Base-by-base conservation (phyloP, 495 filamentous ascomycete species). In the Penicillium arizonense region DNA sequence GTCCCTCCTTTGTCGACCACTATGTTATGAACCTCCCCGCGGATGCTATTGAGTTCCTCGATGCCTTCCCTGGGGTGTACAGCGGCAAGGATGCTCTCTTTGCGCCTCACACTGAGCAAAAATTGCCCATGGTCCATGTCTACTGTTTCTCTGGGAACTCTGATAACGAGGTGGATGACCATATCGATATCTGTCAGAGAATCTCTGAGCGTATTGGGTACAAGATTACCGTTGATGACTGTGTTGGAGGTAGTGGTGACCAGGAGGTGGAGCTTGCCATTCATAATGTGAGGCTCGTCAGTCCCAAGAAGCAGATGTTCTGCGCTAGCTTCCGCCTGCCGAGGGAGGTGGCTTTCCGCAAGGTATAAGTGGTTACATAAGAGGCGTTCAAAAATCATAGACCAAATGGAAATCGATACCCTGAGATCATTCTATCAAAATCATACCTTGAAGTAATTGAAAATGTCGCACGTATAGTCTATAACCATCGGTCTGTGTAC, bases 11-110 rank as follows among this genome's bases (percentile, higher is more conserved):
- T 21, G 90, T 97, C 66, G 77, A 82, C 24, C 94, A 98, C 75
- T 97, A 90, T 65, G 86, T 97, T 47, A 95, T 98, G 87, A 98
- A 98, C 69, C 89, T 98, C 4, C 94, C 94, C 8, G 95, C 91
- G 5, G 84, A 80, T 3, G 94, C 94, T 1, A 83, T 91, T 53
- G 81, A 83, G 50, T 98, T 98, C 70, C 76, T 98, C 5, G 82
- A 85, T n/a, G 79, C 85, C 30, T 97, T 92, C 79, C 80, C 83
- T 13, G 93, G 95, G 8, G 66, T 96, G 12, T 97, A 97, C 62
- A 69, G 72, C 6, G 84, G 82, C 16, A 76, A 82, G 23, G 86
- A 89, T 59, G 44, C 71, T 3, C 75, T 90, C 2, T 92, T 95
- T 57, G 66, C 70, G 14, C 83, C 87, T 0, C 65, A 83, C 37